Conservation (phyloP, 129 eudicot species). For the Solidago caesia region DNA sequence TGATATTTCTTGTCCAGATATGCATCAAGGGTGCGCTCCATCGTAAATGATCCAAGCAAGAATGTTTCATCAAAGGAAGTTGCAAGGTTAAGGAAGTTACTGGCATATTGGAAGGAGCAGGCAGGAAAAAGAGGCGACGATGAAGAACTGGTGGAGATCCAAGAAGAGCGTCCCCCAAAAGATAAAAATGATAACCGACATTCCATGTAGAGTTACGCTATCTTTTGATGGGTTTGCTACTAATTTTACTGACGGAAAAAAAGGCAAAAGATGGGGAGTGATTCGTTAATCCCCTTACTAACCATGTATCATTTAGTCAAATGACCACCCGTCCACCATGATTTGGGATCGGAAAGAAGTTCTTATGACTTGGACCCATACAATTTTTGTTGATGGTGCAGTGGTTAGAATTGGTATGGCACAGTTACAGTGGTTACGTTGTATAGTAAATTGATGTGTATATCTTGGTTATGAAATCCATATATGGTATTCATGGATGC, state of each 20-base stretch:
- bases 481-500: constrained; percentile 28
- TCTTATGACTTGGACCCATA: constrained; percentile 9
- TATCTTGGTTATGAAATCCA: constrained; percentile 29
- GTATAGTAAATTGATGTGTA: constrained; percentile 48
- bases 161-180: constrained; percentile 66
- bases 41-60: constrained; percentile 93
- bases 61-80: constrained; percentile 95
- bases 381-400: constrained; percentile 33
- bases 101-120: constrained; percentile 87
- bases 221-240: constrained; percentile 14
- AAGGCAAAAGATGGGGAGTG: neutral
- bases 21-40: constrained; percentile 94
- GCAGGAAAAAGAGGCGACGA: constrained; percentile 88
- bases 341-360: constrained; percentile 11
- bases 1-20: constrained; percentile 39
- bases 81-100: constrained; percentile 73
- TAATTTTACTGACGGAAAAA: constrained; percentile 23
- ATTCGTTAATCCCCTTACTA: constrained; percentile 17
- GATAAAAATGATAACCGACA: constrained; percentile 67
- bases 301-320: constrained; percentile 29
- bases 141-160: constrained; percentile 90
- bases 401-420: constrained; percentile 25
- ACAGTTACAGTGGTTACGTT: constrained; percentile 28
- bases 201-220: constrained; percentile 52
- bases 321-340: constrained; percentile 25